phyloP scores from a whole-genome alignment of 257 asterid species.

The Fraxinus cuspidata region DNA sequence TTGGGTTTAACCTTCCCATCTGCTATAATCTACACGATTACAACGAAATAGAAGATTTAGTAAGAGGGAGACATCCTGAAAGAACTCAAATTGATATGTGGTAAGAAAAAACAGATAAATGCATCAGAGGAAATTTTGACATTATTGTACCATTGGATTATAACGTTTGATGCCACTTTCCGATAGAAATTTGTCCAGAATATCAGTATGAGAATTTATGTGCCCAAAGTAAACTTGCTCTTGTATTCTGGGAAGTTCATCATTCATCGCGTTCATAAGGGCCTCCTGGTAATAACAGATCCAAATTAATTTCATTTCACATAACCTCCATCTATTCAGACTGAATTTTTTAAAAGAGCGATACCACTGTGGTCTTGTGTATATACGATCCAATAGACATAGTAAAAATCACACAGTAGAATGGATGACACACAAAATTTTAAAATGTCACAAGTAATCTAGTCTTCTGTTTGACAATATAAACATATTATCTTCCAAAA shows the following conservation, averaged over 20 bases:
- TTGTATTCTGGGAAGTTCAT: slow-evolving; percentile 94
- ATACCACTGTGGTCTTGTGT: slow-evolving; percentile 5
- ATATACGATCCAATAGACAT: slow-evolving; percentile 11
- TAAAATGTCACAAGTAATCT: slow-evolving; percentile 1
- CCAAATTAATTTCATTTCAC: slow-evolving; percentile 16
- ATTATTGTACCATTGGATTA: slow-evolving; percentile 74
- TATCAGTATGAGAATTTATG: slow-evolving; percentile 80
- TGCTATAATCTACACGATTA: slow-evolving; percentile 70
- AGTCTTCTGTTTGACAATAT: background rate
- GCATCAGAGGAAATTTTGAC: slow-evolving; percentile 15
- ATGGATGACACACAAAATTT: slow-evolving; percentile 5
- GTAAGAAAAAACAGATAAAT: slow-evolving; percentile 1
- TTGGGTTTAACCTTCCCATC: slow-evolving; percentile 87
- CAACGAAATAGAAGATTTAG: slow-evolving; percentile 28
- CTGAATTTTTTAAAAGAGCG: slow-evolving; percentile 11
- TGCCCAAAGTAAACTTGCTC: slow-evolving; percentile 97
- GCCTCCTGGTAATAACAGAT: slow-evolving; percentile 71
- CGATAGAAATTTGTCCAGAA: slow-evolving; percentile 83
- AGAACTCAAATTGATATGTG: slow-evolving; percentile 11
- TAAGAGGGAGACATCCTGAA: slow-evolving; percentile 26
- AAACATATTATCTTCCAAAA: slow-evolving; percentile 4
- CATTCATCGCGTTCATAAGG: slow-evolving; percentile 88
- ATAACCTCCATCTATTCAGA: slow-evolving; percentile 17
- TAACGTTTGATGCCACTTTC: slow-evolving; percentile 92
- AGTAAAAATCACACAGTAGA: slow-evolving; percentile 13